These are phyloP conservation scores for Lepidium africanum DNA, from an alignment of 345 rosid genomes.

Conservation along the genomic window DNA sequence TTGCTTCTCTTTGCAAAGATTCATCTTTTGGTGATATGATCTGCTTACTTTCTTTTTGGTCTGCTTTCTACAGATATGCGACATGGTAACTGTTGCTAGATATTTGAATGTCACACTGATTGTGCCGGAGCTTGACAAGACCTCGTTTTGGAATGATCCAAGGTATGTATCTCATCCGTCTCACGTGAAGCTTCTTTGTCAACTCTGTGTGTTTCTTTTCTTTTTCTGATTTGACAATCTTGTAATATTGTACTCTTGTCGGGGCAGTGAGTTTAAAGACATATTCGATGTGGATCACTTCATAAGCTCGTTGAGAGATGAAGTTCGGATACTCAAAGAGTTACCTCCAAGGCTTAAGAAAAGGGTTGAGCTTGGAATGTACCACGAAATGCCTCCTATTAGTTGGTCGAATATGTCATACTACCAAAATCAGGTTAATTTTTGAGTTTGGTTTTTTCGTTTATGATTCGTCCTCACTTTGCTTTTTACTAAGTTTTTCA, in stretches of 20 bases:
- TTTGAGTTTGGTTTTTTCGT: background rate
- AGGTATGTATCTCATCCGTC: slow-evolving; percentile 38
- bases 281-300: slow-evolving; percentile 89
- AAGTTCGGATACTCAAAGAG: slow-evolving; percentile 79
- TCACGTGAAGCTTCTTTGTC: background rate
- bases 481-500: background rate
- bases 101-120: slow-evolving; percentile 82
- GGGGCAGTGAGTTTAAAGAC: slow-evolving; percentile 79
- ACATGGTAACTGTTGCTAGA: slow-evolving; percentile 91
- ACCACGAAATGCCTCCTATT: slow-evolving; percentile 66
- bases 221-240: background rate
- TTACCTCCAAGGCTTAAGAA: slow-evolving; percentile 77
- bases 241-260: background rate
- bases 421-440: slow-evolving; percentile 63
- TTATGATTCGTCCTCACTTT: background rate
- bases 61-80: slow-evolving; percentile 64
- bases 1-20: background rate
- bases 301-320: slow-evolving; percentile 80
- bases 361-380: slow-evolving; percentile 60
- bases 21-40: background rate
- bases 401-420: slow-evolving; percentile 95
- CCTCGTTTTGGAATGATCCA: slow-evolving; percentile 96
- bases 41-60: slow-evolving; percentile 15
- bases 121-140: slow-evolving; percentile 89
- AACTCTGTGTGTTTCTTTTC: background rate